These are phyloP conservation scores for Aquilaria sinensis DNA, from an alignment of 345 rosid genomes.

Conservation along the genomic window DNA sequence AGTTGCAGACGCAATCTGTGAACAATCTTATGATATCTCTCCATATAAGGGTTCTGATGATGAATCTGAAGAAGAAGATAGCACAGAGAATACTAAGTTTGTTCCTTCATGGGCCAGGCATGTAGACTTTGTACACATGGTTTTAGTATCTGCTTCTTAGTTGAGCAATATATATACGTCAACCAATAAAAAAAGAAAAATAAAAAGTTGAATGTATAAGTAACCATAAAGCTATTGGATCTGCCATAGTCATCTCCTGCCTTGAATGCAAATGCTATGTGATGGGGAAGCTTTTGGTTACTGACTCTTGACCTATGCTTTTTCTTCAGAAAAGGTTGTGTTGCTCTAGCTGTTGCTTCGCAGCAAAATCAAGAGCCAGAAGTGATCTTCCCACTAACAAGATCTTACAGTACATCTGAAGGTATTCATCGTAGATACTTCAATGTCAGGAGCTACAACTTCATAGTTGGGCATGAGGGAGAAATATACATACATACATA, in stretches of 20 bases:
- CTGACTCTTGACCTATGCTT: slow-evolving; percentile 9
- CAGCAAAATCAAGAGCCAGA: slow-evolving; percentile 48
- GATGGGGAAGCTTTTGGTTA: no score
- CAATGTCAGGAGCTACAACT: no score
- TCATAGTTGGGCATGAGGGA: no score
- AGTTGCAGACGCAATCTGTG: slow-evolving; percentile 19
- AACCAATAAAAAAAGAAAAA: neutral
- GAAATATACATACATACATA: no score
- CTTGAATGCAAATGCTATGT: no score
- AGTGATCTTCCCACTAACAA: slow-evolving; percentile 36
- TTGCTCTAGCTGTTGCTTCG: slow-evolving; percentile 32
- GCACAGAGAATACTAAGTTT: slow-evolving; percentile 39
- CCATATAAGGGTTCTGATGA: slow-evolving; percentile 90
- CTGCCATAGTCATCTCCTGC: no score
- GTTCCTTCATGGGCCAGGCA: slow-evolving; percentile 93
- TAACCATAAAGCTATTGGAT: neutral
- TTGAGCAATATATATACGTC: no score
- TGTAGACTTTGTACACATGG: slow-evolving; percentile 12
- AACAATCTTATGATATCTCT: slow-evolving; percentile 77
- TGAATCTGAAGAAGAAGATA: slow-evolving; percentile 69
- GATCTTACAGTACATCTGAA: slow-evolving; percentile 47
- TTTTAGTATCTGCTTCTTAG: neutral
- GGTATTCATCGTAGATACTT: slow-evolving; percentile 27
- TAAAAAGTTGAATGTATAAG: neutral
- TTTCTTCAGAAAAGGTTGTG: slow-evolving; percentile 45